Evolutionary conservation across 805 yeast genomes (phyloP).

Genomic region (Metschnikowia noctiluminum): DNA sequence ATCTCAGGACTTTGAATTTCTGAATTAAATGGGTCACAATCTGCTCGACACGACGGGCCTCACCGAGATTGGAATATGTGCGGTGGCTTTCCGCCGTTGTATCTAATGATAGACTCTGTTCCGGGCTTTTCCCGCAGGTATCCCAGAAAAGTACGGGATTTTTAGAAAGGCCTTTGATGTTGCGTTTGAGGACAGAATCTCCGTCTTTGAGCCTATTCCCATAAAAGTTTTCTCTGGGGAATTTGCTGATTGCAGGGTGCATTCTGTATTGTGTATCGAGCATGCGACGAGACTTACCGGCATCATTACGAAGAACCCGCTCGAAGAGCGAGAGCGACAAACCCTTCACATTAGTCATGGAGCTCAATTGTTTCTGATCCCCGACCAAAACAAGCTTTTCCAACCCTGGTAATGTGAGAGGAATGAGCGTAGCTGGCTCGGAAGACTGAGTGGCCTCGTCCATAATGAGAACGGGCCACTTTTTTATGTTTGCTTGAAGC

Average conservation of each 20-base stretch:
- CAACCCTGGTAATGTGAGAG: slow-evolving; percentile 60
- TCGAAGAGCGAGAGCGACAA: slow-evolving; percentile 83
- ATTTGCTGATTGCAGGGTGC: slow-evolving; percentile 60
- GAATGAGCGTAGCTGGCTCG: slow-evolving; percentile 66
- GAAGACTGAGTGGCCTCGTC: slow-evolving; percentile 77
- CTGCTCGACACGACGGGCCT: slow-evolving; percentile 44
- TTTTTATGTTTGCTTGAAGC: slow-evolving; percentile 50
- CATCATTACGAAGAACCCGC: slow-evolving; percentile 54
- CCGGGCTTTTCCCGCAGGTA: background rate
- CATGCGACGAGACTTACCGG: slow-evolving; percentile 24
- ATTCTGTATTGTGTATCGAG: slow-evolving; percentile 49
- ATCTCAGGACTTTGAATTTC: slow-evolving; percentile 47
- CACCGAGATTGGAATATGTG: slow-evolving; percentile 54
- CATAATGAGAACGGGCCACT: slow-evolving; percentile 64
- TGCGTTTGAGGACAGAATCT: slow-evolving; percentile 48
- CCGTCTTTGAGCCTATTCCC: slow-evolving; percentile 51
- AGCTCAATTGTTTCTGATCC: slow-evolving; percentile 68
- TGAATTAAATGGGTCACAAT: slow-evolving; percentile 48
- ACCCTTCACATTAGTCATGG: slow-evolving; percentile 78
- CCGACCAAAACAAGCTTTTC: slow-evolving; percentile 67
- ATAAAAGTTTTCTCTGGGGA: slow-evolving; percentile 52
- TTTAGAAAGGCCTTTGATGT: slow-evolving; percentile 21
- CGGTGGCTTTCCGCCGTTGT: slow-evolving; percentile 26
- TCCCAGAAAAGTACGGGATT: background rate
- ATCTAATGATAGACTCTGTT: slow-evolving; percentile 39